phyloP scores from a whole-genome alignment of 331 rosid genomes.

The Quercus tomentella region DNA sequence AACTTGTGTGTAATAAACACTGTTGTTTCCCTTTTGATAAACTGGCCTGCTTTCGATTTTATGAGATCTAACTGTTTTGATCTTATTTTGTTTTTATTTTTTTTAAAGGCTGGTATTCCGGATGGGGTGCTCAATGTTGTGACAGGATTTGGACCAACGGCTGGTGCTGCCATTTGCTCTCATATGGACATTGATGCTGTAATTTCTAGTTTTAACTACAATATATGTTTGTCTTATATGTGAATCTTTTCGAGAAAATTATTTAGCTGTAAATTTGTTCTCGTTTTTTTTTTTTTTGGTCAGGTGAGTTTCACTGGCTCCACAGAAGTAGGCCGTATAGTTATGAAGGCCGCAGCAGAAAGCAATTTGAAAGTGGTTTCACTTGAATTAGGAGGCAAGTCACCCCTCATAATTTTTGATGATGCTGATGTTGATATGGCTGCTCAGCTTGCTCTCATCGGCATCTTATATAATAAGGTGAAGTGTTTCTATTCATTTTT shows the following conservation, averaged over 20 bases:
- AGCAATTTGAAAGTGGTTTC: constrained; percentile 73
- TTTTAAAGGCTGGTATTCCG: constrained; percentile 77
- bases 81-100: not conserved
- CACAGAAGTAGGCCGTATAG: constrained; percentile 59
- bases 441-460: constrained; percentile 53
- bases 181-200: constrained; percentile 90
- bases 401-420: constrained; percentile 68
- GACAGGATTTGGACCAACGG: constrained; percentile 68
- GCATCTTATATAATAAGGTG: constrained; percentile 62
- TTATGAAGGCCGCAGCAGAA: constrained; percentile 69
- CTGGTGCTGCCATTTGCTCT: constrained; percentile 68
- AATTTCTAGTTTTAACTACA: not conserved
- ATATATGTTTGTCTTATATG: not conserved
- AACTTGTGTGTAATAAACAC: too few relatives aligned
- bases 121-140: constrained; percentile 86
- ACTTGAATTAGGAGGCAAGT: constrained; percentile 88
- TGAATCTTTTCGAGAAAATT: not conserved
- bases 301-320: constrained; percentile 85
- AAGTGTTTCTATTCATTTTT: not conserved
- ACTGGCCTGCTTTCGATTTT: too few relatives aligned
- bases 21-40: too few relatives aligned
- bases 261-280: not conserved
- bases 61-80: too few relatives aligned
- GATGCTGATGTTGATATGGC: constrained; percentile 75
- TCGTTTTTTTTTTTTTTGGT: not conserved